phyloP scores from a whole-genome alignment of 345 rosid genomes.

The Kernera saxatilis region DNA sequence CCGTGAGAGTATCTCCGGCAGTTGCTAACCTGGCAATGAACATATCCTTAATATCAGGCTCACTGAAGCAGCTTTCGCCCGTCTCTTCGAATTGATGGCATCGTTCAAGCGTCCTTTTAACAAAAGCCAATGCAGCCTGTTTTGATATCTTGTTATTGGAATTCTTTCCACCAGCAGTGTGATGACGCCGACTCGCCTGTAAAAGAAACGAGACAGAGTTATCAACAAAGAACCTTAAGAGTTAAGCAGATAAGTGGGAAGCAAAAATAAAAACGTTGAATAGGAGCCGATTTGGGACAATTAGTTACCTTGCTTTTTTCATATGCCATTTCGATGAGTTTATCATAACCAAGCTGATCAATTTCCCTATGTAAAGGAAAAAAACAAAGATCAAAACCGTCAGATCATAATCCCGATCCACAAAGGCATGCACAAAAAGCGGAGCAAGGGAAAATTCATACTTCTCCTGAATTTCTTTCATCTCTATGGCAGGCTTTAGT shows the following conservation, averaged over 20 bases:
- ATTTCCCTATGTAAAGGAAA: conserved; percentile 53
- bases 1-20: conserved; percentile 37
- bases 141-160: conserved; percentile 70
- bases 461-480: conserved; percentile 66
- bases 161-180: conserved; percentile 58
- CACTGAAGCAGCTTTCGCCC: conserved; percentile 85
- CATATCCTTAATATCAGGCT: conserved; percentile 59
- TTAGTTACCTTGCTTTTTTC: conserved; percentile 65
- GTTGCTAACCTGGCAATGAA: conserved; percentile 46
- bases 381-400: background rate
- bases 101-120: conserved; percentile 59
- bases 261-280: background rate
- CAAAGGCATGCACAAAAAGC: background rate
- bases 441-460: conserved; percentile 23
- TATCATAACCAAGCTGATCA: conserved; percentile 64
- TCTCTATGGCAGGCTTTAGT: conserved; percentile 51
- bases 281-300: background rate
- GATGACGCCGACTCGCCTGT: conserved; percentile 66
- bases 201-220: conserved; percentile 10
- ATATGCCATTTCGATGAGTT: conserved; percentile 75
- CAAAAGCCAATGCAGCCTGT: conserved; percentile 76
- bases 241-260: background rate
- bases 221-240: background rate
- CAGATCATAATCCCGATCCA: background rate
- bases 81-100: conserved; percentile 66